These are phyloP conservation scores for Pseudogymnoascus sp. DNA, from an alignment of 2,329 filamentous ascomycete genomes.

Conservation along the genomic window DNA sequence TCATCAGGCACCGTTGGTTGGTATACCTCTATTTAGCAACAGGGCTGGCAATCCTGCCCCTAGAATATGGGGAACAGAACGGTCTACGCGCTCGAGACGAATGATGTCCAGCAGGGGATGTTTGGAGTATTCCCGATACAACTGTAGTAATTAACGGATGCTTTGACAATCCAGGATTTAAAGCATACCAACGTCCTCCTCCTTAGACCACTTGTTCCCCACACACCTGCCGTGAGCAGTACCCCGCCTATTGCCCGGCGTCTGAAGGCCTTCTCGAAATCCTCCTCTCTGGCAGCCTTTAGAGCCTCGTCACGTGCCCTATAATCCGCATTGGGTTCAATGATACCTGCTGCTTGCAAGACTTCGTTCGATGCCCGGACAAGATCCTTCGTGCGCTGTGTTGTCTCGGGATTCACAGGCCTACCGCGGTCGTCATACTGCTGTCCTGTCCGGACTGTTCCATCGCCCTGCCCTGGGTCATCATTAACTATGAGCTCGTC, in stretches of 20 bases:
- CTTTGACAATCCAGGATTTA: neutral
- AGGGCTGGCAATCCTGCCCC: conserved; percentile 25
- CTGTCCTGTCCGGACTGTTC: conserved; percentile 15
- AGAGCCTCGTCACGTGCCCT: conserved; percentile 19
- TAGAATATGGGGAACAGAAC: conserved; percentile 19
- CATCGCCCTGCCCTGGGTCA: neutral
- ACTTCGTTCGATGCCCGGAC: conserved; percentile 31
- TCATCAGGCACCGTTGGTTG: neutral
- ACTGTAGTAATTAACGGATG: conserved; percentile 18
- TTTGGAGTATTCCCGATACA: conserved; percentile 26
- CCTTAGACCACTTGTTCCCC: conserved; percentile 28
- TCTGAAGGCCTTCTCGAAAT: conserved; percentile 24
- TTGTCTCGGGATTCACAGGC: conserved; percentile 28
- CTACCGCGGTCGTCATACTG: conserved; percentile 27
- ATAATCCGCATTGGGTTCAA: conserved; percentile 24
- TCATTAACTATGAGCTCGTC: conserved; percentile 22
- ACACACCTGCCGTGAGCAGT: conserved; percentile 24
- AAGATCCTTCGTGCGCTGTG: conserved; percentile 25
- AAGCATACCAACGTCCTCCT: conserved; percentile 25
- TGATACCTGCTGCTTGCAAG: conserved; percentile 29
- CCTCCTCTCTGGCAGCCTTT: conserved; percentile 18
- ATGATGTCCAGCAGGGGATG: conserved; percentile 22
- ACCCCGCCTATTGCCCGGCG: conserved; percentile 24
- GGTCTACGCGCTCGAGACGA: conserved; percentile 17
- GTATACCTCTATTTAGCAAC: conserved; percentile 22